Conservation (phyloP, 2,329 filamentous ascomycete species). For the Eutypa lata region DNA sequence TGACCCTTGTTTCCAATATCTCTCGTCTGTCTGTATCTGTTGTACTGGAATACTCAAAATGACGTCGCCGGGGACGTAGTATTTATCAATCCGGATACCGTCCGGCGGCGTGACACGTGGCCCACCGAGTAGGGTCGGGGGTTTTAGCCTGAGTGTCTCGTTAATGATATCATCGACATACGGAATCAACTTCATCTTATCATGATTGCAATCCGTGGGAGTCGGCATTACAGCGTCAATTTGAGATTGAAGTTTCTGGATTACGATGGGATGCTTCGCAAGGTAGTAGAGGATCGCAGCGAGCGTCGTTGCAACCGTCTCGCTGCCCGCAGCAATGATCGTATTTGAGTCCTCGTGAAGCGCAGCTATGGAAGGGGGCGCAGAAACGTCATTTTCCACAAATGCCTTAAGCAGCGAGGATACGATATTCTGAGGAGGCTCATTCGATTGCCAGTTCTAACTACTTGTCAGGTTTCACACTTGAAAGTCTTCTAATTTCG, state of each 20-base stretch:
- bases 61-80: slow-evolving; percentile 29
- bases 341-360: slow-evolving; percentile 30
- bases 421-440: slow-evolving; percentile 32
- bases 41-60: slow-evolving; percentile 21
- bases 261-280: slow-evolving; percentile 24
- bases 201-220: slow-evolving; percentile 26
- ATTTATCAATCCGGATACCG: slow-evolving; percentile 29
- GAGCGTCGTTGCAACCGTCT: slow-evolving; percentile 31
- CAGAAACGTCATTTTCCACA: slow-evolving; percentile 32
- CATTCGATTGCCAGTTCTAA: slow-evolving; percentile 20
- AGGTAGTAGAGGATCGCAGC: slow-evolving; percentile 29
- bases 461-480: not conserved
- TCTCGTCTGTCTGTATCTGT: slow-evolving; percentile 22
- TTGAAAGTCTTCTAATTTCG: not conserved
- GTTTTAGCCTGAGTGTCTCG: slow-evolving; percentile 32
- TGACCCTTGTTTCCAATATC: slow-evolving; percentile 12
- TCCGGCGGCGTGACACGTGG: slow-evolving; percentile 34
- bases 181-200: slow-evolving; percentile 23
- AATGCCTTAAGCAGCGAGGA: slow-evolving; percentile 38
- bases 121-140: slow-evolving; percentile 31
- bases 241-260: slow-evolving; percentile 26
- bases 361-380: slow-evolving; percentile 25
- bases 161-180: slow-evolving; percentile 32
- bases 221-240: slow-evolving; percentile 27
- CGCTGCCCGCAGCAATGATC: slow-evolving; percentile 33